A percentile compares a stretch with the other conserved stretches of the same genome.
These are phyloP conservation scores for Litsea cubeba DNA, from an alignment of 164 flowering plant species.

Conservation along the genomic window DNA sequence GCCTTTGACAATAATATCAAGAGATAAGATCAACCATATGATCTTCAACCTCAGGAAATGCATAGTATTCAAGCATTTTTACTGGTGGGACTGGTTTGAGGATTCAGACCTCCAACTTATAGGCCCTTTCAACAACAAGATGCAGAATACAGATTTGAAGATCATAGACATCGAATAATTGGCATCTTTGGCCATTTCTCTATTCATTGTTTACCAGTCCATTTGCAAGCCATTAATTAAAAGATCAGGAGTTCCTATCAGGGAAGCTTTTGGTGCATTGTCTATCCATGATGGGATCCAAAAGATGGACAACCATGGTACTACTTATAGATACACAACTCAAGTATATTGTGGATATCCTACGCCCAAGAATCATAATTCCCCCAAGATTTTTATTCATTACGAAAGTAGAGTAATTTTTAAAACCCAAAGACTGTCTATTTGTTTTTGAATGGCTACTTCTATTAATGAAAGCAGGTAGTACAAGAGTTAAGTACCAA, in stretches of 20 bases:
- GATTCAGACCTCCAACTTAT: not conserved
- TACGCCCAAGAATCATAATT: too few relatives aligned
- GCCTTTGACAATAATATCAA: not conserved
- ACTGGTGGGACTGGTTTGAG: not conserved
- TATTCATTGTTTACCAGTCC: not conserved
- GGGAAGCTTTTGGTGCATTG: not conserved
- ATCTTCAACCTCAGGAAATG: not conserved
- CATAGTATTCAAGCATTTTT: not conserved
- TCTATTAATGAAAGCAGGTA: too few relatives aligned
- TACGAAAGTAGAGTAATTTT: too few relatives aligned
- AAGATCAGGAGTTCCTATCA: not conserved
- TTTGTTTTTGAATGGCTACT: too few relatives aligned
- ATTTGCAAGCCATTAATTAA: not conserved
- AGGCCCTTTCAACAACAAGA: not conserved
- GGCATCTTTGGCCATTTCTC: not conserved
- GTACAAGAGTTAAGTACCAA: too few relatives aligned
- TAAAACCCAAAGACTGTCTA: too few relatives aligned
- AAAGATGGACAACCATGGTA: not conserved
- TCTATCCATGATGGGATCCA: not conserved
- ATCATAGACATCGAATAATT: not conserved
- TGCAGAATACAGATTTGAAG: not conserved
- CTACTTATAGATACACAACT: not conserved
- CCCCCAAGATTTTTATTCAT: too few relatives aligned
- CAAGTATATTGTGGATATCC: not conserved
- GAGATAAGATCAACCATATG: not conserved